Evolutionary conservation across 768 basidiomycete genomes (phyloP).

Genomic region (Tremella yokohamensis): DNA sequence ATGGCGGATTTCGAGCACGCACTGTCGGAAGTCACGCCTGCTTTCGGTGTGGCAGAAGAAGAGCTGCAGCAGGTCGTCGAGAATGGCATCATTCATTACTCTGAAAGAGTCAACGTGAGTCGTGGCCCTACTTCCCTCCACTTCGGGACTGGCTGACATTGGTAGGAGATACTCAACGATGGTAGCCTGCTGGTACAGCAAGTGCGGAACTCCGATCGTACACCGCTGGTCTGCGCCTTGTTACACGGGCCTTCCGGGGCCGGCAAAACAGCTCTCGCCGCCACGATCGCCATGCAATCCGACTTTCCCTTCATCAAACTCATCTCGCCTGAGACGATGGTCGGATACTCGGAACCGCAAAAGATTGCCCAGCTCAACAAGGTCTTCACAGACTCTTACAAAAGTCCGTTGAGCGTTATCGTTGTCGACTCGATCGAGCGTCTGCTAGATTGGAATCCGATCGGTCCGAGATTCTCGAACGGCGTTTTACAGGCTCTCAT

Average conservation of each 20-base stretch:
- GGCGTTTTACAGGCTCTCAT: slow-evolving; percentile 82
- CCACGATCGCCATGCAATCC: slow-evolving; percentile 89
- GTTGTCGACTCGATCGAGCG: slow-evolving; percentile 94
- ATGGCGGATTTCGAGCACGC: slow-evolving; percentile 82
- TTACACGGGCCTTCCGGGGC: slow-evolving; percentile 84
- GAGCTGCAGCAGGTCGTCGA: slow-evolving; percentile 88
- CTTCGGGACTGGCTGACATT: background rate
- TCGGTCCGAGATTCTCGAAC: slow-evolving; percentile 96
- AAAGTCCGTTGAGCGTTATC: slow-evolving; percentile 92
- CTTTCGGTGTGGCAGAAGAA: slow-evolving; percentile 96
- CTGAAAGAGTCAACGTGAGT: slow-evolving; percentile 68
- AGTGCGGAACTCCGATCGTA: slow-evolving; percentile 81
- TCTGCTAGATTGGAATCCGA: slow-evolving; percentile 90
- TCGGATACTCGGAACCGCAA: slow-evolving; percentile 86
- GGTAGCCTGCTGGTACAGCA: slow-evolving; percentile 89
- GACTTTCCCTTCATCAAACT: slow-evolving; percentile 97
- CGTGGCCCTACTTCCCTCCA: background rate
- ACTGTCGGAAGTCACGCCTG: slow-evolving; percentile 88
- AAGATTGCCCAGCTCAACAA: slow-evolving; percentile 89
- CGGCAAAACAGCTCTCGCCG: slow-evolving; percentile 92
- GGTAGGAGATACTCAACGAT: slow-evolving; percentile 76
- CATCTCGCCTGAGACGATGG: slow-evolving; percentile 92
- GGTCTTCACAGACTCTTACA: slow-evolving; percentile 91
- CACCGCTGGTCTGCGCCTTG: slow-evolving; percentile 84
- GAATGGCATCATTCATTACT: slow-evolving; percentile 90